These are phyloP conservation scores for Amniculicola lignicola DNA, from an alignment of 495 filamentous ascomycete genomes.

Conservation along the genomic window DNA sequence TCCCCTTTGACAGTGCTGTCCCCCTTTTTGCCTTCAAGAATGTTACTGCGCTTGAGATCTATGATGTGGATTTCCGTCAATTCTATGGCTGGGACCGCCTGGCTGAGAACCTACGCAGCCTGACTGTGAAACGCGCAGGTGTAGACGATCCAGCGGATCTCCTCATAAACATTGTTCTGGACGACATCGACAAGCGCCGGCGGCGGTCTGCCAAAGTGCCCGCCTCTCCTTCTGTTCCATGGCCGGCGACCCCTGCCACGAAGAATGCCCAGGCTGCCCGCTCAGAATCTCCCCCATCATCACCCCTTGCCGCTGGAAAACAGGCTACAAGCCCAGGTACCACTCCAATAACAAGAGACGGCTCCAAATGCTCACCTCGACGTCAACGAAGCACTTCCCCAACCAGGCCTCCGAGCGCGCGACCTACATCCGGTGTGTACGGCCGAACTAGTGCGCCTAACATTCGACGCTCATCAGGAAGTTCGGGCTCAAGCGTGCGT, in stretches of 20 bases:
- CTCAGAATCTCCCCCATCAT: slow-evolving; percentile 60
- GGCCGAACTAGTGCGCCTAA: slow-evolving; percentile 59
- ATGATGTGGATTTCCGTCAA: slow-evolving; percentile 90
- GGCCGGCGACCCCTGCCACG: slow-evolving; percentile 60
- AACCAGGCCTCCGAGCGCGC: slow-evolving; percentile 66
- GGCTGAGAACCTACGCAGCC: slow-evolving; percentile 82
- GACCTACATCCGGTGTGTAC: slow-evolving; percentile 59
- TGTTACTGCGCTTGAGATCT: slow-evolving; percentile 84
- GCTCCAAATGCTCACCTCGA: slow-evolving; percentile 43
- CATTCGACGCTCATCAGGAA: slow-evolving; percentile 81
- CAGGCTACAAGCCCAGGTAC: slow-evolving; percentile 44
- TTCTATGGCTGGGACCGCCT: slow-evolving; percentile 96
- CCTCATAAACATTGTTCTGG: slow-evolving; percentile 85
- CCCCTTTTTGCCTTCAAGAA: slow-evolving; percentile 96
- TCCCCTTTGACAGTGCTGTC: slow-evolving; percentile 97
- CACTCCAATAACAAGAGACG: slow-evolving; percentile 44
- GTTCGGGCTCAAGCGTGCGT: slow-evolving; percentile 79
- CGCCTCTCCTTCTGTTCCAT: slow-evolving; percentile 67
- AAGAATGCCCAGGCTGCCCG: slow-evolving; percentile 56
- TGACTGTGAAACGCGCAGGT: slow-evolving; percentile 82
- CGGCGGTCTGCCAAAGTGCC: slow-evolving; percentile 82
- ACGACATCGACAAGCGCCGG: slow-evolving; percentile 90
- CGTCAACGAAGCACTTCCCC: slow-evolving; percentile 75
- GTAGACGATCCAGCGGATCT: slow-evolving; percentile 89
- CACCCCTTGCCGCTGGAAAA: slow-evolving; percentile 55